Percentiles rank a stretch among this genome's conserved stretches.
These are phyloP conservation scores for Glycyrrhiza uralensis DNA, from an alignment of 306 rosid genomes.

Conservation along the genomic window DNA sequence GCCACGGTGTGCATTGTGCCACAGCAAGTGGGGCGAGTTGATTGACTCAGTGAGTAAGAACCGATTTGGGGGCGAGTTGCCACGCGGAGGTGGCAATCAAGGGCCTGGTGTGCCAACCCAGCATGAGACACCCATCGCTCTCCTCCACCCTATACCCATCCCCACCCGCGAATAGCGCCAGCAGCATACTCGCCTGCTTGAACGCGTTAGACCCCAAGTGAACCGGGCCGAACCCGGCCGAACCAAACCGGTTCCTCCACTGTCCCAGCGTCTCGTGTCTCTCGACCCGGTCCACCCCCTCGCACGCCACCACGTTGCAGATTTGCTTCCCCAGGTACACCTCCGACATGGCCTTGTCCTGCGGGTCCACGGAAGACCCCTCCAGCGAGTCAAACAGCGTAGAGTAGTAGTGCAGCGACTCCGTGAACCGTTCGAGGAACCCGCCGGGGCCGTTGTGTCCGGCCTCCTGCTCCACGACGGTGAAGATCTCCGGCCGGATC, in stretches of 20 bases:
- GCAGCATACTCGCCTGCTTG: conserved; percentile 84
- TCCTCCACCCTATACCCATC: conserved; percentile 91
- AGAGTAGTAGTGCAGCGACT: conserved; percentile 87
- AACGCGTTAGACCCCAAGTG: conserved; percentile 89
- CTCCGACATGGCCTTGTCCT: conserved; percentile 80
- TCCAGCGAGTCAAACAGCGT: conserved; percentile 92
- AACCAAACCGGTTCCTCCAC: conserved; percentile 63
- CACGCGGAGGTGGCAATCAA: conserved; percentile 89
- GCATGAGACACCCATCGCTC: conserved; percentile 65
- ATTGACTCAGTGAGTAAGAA: conserved; percentile 47
- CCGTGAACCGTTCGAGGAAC: conserved; percentile 82
- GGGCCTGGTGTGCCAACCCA: conserved; percentile 92
- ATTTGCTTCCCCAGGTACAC: conserved; percentile 86
- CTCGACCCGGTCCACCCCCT: conserved; percentile 83
- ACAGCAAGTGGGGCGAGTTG: not conserved
- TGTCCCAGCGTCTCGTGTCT: conserved; percentile 72
- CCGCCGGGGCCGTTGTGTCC: conserved; percentile 62
- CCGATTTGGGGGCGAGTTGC: conserved; percentile 44
- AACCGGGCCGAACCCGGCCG: conserved; percentile 64
- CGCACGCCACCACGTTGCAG: conserved; percentile 84
- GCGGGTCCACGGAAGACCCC: conserved; percentile 55
- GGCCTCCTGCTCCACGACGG: conserved; percentile 88
- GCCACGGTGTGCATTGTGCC: not conserved
- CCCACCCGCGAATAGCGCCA: conserved; percentile 69
- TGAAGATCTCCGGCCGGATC: conserved; percentile 77